phyloP scores from a whole-genome alignment of 2,329 filamentous ascomycete species.

The Fusarium caatingaense region DNA sequence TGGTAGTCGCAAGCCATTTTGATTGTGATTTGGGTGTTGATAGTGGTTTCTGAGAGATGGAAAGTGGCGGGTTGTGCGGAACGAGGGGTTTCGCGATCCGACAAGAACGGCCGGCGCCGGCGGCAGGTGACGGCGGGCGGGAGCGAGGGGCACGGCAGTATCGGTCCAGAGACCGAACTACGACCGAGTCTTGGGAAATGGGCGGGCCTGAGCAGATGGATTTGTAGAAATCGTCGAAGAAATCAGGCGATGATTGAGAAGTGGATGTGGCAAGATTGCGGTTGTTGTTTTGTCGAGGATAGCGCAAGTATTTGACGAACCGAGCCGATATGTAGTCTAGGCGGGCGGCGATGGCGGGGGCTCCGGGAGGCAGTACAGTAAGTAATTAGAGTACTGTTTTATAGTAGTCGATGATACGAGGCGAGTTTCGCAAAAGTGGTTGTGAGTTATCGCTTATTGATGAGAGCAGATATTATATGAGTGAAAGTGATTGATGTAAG shows the following conservation, averaged over 20 bases:
- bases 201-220: not conserved
- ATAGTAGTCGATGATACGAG: constrained; percentile 20
- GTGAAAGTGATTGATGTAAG: not conserved
- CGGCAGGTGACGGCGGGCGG: constrained; percentile 31
- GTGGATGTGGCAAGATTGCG: constrained; percentile 14
- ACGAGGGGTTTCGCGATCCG: constrained; percentile 34
- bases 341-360: constrained; percentile 28
- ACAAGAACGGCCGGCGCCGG: constrained; percentile 34
- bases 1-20: constrained; percentile 49
- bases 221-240: not conserved
- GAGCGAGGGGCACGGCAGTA: constrained; percentile 32
- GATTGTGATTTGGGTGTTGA: not conserved
- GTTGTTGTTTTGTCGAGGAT: constrained; percentile 15
- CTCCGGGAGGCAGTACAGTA: constrained; percentile 23
- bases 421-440: constrained; percentile 10
- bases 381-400: not conserved
- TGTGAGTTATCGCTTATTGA: constrained; percentile 12
- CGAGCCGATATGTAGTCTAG: constrained; percentile 3
- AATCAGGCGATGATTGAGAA: constrained; percentile 7
- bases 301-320: constrained; percentile 16
- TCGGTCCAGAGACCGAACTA: constrained; percentile 33
- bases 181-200: constrained; percentile 18
- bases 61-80: constrained; percentile 22
- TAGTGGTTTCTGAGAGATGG: constrained; percentile 14
- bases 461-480: not conserved